phyloP scores from a whole-genome alignment of 305 asterid genomes.

The Fraxinus ornus region DNA sequence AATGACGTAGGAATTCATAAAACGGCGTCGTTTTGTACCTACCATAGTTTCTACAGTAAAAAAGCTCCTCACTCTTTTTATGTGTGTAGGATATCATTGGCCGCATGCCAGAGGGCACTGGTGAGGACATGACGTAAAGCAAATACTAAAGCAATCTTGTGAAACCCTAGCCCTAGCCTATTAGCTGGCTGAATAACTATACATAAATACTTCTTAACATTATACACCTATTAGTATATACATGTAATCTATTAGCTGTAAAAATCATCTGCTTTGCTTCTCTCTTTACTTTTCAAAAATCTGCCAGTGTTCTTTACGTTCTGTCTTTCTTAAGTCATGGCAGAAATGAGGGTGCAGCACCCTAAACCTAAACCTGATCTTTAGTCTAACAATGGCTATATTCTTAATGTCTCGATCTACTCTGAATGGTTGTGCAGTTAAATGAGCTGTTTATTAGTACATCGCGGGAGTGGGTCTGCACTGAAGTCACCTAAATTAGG shows the following conservation, averaged over 20 bases:
- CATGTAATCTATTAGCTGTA: slow-evolving; percentile 8
- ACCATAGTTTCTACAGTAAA: no score
- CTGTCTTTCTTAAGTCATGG: neutral
- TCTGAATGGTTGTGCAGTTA: neutral
- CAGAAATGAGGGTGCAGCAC: neutral
- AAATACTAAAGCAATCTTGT: neutral
- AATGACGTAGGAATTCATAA: no score
- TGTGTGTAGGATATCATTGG: neutral
- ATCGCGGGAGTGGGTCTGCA: neutral
- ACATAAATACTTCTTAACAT: neutral
- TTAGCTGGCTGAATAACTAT: neutral
- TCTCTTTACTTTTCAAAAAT: neutral
- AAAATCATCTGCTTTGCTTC: neutral
- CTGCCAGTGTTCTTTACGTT: neutral
- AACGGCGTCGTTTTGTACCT: no score
- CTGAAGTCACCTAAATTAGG: neutral
- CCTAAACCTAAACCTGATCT: slow-evolving; percentile 6
- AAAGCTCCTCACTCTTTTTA: no score
- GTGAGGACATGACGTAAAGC: slow-evolving; percentile 27
- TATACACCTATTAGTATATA: neutral
- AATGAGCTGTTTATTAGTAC: neutral
- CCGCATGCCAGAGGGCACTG: slow-evolving; percentile 1
- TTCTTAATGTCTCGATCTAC: slow-evolving; percentile 17
- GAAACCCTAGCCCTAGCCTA: slow-evolving; percentile 17
- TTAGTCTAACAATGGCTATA: neutral